These are phyloP conservation scores for Globisporangium cystogenes DNA, from an alignment of 352 stramenopile genomes.

Conservation along the genomic window DNA sequence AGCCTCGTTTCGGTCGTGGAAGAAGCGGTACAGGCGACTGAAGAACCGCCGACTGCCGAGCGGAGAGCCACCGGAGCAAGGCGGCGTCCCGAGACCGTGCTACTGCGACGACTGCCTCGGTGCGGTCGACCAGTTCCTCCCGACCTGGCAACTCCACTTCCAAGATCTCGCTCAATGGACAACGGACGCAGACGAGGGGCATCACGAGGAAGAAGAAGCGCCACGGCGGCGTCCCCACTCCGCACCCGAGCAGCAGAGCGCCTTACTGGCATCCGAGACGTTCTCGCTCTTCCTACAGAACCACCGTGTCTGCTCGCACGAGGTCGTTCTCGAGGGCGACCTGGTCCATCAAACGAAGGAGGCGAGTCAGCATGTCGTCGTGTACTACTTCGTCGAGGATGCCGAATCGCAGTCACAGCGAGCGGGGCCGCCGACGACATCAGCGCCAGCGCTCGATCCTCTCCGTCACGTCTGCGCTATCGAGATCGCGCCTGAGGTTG, in stretches of 20 bases:
- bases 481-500: constrained; percentile 17
- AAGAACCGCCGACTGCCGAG: constrained; percentile 26
- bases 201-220: background rate
- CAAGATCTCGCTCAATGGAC: constrained; percentile 41
- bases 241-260: background rate
- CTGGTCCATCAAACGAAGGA: background rate
- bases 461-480: constrained; percentile 29
- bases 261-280: constrained; percentile 9
- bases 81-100: constrained; percentile 38
- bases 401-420: background rate
- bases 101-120: constrained; percentile 53
- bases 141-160: constrained; percentile 54
- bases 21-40: constrained; percentile 28
- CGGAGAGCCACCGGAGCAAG: constrained; percentile 23
- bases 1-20: constrained; percentile 32
- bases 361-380: constrained; percentile 1
- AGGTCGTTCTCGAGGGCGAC: background rate
- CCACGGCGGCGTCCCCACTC: background rate
- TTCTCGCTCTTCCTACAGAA: constrained; percentile 27
- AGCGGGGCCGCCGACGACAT: background rate
- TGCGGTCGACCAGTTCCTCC: constrained; percentile 26
- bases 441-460: constrained; percentile 21
- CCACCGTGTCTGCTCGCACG: constrained; percentile 16
- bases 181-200: constrained; percentile 1
- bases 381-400: constrained; percentile 29